phyloP scores from a whole-genome alignment of 345 rosid genomes.

The Eutrema japonicum region DNA sequence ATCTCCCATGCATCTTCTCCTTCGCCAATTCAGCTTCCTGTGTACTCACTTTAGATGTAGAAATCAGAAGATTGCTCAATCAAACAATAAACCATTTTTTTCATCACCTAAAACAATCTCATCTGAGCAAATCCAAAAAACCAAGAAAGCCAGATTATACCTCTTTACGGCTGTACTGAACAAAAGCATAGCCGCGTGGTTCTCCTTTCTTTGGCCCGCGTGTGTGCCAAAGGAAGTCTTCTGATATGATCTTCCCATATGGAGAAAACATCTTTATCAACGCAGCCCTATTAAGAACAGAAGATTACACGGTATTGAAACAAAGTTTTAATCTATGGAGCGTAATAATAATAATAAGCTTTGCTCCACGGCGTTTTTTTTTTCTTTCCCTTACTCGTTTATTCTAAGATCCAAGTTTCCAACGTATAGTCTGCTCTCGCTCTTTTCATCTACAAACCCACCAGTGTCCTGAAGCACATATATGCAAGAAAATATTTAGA shows the following conservation, averaged over 20 bases:
- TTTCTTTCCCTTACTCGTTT: conserved; percentile 65
- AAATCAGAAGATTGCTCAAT: conserved; percentile 58
- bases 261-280: conserved; percentile 92
- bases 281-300: conserved; percentile 61
- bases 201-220: conserved; percentile 92
- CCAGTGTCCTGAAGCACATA: conserved; percentile 57
- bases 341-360: background rate
- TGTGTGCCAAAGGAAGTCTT: conserved; percentile 93
- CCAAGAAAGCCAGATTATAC: conserved; percentile 47
- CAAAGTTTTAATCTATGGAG: background rate
- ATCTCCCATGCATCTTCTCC: conserved; percentile 92
- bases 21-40: conserved; percentile 96
- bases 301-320: background rate
- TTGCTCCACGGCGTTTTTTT: conserved; percentile 7
- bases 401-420: conserved; percentile 89
- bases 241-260: conserved; percentile 79
- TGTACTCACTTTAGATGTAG: conserved; percentile 79
- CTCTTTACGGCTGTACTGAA: conserved; percentile 79
- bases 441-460: conserved; percentile 61
- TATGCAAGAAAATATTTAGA: background rate
- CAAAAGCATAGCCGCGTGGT: conserved; percentile 87
- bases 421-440: conserved; percentile 70
- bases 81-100: background rate
- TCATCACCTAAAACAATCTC: background rate
- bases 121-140: background rate